Conservation (phyloP, 2,329 filamentous ascomycete genomes). For the Colletotrichum lupini region DNA sequence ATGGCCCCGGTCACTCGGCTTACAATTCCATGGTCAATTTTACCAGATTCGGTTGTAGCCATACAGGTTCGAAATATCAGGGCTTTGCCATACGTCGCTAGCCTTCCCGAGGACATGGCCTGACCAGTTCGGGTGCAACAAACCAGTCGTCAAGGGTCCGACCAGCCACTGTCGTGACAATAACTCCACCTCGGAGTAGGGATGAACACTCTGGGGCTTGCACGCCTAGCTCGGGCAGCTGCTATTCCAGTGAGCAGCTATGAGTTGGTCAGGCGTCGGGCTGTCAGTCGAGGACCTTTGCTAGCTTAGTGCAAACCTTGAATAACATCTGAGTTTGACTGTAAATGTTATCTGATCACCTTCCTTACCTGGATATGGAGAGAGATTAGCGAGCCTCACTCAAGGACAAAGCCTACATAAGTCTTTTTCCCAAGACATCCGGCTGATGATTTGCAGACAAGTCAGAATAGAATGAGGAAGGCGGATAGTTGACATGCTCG, state of each 20-base stretch:
- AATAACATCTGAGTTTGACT: background rate
- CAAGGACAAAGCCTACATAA: background rate
- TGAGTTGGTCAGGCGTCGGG: background rate
- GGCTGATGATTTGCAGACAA: background rate
- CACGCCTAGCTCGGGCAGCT: background rate
- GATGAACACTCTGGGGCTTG: background rate
- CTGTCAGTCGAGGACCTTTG: background rate
- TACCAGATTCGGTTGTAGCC: background rate
- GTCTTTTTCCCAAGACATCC: background rate
- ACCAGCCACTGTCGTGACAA: conserved; percentile 16
- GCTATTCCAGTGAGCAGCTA: background rate
- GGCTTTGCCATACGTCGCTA: too few relatives aligned
- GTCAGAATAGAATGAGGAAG: background rate
- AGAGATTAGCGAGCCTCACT: background rate
- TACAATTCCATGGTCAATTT: too few relatives aligned
- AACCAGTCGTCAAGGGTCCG: background rate
- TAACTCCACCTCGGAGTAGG: background rate
- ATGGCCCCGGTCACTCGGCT: background rate
- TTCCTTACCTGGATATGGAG: conserved; percentile 6
- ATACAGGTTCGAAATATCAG: background rate
- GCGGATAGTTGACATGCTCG: background rate
- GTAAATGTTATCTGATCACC: conserved; percentile 8
- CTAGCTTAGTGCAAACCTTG: background rate
- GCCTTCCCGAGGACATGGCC: background rate
- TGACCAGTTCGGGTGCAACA: background rate